Base-by-base conservation (phyloP, 257 asterid genomes). In the Solanum paucissectum region DNA sequence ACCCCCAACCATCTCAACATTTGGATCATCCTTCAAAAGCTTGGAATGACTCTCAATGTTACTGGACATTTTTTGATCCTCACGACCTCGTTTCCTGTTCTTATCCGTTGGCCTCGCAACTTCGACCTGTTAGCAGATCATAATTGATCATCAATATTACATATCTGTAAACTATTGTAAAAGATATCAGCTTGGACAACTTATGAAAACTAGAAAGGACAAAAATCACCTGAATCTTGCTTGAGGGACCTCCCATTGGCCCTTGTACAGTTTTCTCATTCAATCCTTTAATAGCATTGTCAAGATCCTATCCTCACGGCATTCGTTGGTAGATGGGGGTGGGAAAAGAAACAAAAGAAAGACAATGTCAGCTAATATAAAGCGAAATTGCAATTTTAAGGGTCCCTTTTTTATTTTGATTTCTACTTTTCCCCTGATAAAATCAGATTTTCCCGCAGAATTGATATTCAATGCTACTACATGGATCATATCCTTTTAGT, bases 81-180 rank as follows among this genome's bases (percentile, higher is more conserved):
- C 99, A 86, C 89, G 98, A 81, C 76, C 92, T 87, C 98, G 95
- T 89, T 96, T 96, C 93, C 89, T 95, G 91, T 87, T 95, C 90
- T 86, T 92, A 68, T 92, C 96, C 92, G 90, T 87, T 33, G 99
- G 98, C 91, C 95, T 93, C 60, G 99, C 99, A 87, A 96, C 92
- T 93, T 96, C 99, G 88, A 96, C 95, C 99, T 96, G 93, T 82
- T 87, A 88, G 90, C 75, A 92, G 72, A 91, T 55, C 86, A 66
- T 33, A 83, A 55, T 13, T 75, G 8, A 60, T 72, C 77, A 85
- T n/a, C 85, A 27, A 46, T 71, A 52, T 82, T 49, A 82, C 62
- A 20, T 44, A 77, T 42, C 71, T 9, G 36, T 34, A 36, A 44
- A 49, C 29, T 49, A 82, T 32, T 6, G 44, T 49, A 29, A 40